These are phyloP conservation scores for Oryza brachyantha DNA, from an alignment of 176 grass and related monocot species.

Conservation along the genomic window DNA sequence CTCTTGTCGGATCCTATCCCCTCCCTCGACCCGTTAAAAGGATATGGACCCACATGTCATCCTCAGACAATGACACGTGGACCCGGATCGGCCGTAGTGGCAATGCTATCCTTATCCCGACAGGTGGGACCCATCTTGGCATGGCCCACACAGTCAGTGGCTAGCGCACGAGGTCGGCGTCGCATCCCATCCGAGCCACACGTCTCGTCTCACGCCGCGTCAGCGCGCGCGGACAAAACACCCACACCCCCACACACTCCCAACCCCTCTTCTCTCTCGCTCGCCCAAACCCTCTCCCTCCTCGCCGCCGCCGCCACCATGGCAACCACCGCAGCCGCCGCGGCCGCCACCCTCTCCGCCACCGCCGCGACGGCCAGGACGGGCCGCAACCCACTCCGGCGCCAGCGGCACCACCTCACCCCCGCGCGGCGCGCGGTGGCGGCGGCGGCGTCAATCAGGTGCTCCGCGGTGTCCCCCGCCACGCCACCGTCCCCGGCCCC, in stretches of 20 bases:
- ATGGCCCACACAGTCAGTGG: not conserved
- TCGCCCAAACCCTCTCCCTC: slow-evolving; percentile 20
- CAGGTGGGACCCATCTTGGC: not conserved
- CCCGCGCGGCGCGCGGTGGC: not conserved
- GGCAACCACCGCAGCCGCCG: slow-evolving; percentile 10
- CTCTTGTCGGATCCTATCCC: not conserved
- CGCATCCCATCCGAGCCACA: slow-evolving; percentile 35
- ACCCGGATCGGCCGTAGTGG: not conserved
- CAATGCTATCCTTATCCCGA: too few species aligned
- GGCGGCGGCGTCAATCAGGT: slow-evolving; percentile 46
- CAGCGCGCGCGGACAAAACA: not conserved
- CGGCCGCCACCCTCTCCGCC: slow-evolving; percentile 2
- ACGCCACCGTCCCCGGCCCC: slow-evolving; percentile 10
- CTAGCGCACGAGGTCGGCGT: not conserved
- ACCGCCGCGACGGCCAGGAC: not conserved
- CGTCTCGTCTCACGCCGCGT: slow-evolving; percentile 15
- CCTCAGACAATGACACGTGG: not conserved
- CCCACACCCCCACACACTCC: not conserved
- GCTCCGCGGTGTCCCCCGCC: slow-evolving; percentile 49
- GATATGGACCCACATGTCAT: not conserved
- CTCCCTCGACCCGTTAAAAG: not conserved
- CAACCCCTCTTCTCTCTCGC: not conserved
- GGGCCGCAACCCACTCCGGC: not conserved
- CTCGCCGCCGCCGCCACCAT: slow-evolving; percentile 28
- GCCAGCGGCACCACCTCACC: not conserved